Percentiles rank a stretch among this genome's conserved stretches.
Conservation (phyloP, 139 green algal genomes). For the Volvox africanus region DNA sequence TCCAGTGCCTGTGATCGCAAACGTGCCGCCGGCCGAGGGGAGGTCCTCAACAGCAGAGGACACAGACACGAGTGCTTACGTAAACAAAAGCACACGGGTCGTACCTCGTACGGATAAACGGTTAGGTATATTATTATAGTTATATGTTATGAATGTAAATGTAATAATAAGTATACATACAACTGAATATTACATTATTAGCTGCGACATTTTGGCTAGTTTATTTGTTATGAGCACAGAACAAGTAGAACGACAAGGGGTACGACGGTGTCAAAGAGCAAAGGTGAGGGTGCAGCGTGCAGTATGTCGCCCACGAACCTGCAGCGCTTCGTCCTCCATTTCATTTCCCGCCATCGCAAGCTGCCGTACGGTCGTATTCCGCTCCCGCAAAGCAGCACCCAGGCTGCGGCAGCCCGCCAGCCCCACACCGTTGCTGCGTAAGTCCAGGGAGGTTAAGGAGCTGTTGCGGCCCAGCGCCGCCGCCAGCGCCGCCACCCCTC, state of each 20-base stretch:
- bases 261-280: not conserved
- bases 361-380: constrained; percentile 30
- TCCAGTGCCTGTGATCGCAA: constrained; percentile 1
- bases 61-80: too few relatives aligned
- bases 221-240: not conserved
- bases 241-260: not conserved
- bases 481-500: constrained; percentile 58
- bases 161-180: not conserved
- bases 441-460: constrained; percentile 43
- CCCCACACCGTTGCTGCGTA: constrained; percentile 49
- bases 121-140: not conserved
- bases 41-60: not conserved
- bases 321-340: constrained; percentile 23
- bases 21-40: not conserved
- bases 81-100: too few relatives aligned
- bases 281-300: not conserved
- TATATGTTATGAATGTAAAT: not conserved
- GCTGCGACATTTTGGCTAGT: not conserved
- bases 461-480: constrained; percentile 48
- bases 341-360: constrained; percentile 52
- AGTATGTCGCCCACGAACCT: constrained; percentile 11
- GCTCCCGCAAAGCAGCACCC: constrained; percentile 39
- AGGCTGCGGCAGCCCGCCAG: constrained; percentile 47
- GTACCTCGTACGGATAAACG: too few relatives aligned
- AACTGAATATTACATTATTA: not conserved